phyloP scores from a whole-genome alignment of 2,329 filamentous ascomycete species.

The Emmonsia crescens region DNA sequence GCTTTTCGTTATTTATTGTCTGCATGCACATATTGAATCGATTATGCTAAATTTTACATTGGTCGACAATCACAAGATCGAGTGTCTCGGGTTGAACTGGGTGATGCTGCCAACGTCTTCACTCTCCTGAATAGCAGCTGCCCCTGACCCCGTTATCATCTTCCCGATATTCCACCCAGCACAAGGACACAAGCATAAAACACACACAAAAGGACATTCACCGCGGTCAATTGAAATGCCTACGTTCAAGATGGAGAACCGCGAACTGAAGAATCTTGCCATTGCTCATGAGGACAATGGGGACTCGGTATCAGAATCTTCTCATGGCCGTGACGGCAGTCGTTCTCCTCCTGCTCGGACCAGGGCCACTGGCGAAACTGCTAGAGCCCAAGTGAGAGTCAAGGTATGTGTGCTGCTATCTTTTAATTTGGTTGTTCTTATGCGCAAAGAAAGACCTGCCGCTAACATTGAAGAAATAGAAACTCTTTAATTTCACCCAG shows the following conservation, averaged over 20 bases:
- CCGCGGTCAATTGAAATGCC: neutral
- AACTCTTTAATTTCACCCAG: slow-evolving; percentile 19
- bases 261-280: neutral
- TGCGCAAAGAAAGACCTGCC: neutral
- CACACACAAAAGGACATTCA: neutral
- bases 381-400: slow-evolving; percentile 8
- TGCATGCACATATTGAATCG: neutral
- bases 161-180: neutral
- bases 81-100: neutral
- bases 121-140: neutral
- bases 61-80: neutral
- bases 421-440: neutral
- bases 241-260: neutral
- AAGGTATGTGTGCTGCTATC: slow-evolving; percentile 6
- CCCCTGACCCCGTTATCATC: neutral
- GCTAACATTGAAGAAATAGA: slow-evolving; percentile 10
- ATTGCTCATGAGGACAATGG: neutral
- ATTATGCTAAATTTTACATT: neutral
- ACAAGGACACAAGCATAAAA: neutral
- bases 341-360: neutral
- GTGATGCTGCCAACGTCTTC: neutral
- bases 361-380: neutral
- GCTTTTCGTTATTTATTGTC: neutral
- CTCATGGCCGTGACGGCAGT: neutral
- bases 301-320: neutral